phyloP scores from a whole-genome alignment of 1,284 basidiomycete genomes.

The Lignosus rhinocerotis region DNA sequence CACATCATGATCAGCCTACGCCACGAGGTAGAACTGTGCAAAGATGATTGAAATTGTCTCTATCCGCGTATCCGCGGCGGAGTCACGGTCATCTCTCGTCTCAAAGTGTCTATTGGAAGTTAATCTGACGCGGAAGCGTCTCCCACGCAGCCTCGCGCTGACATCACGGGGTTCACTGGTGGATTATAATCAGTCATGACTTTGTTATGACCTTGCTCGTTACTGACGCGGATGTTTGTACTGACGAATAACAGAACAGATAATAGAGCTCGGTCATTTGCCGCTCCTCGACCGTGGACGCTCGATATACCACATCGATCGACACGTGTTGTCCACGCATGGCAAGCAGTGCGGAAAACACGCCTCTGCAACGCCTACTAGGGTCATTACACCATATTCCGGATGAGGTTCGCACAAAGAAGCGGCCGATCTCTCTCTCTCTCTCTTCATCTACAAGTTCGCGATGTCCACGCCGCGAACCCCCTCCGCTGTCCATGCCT shows the following conservation, averaged over 20 bases:
- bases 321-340: slow-evolving; percentile 28
- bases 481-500: slow-evolving; percentile 15
- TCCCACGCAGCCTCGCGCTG: slow-evolving; percentile 1
- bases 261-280: slow-evolving; percentile 4
- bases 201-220: slow-evolving; percentile 5
- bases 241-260: neutral
- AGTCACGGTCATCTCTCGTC: neutral
- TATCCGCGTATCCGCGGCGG: neutral
- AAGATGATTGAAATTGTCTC: neutral
- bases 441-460: slow-evolving; percentile 21
- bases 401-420: slow-evolving; percentile 21
- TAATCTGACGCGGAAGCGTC: neutral
- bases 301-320: slow-evolving; percentile 20
- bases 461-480: slow-evolving; percentile 20
- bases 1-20: too few relatives aligned
- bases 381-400: slow-evolving; percentile 20
- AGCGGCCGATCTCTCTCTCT: slow-evolving; percentile 19
- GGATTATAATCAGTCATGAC: slow-evolving; percentile 1
- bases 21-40: neutral
- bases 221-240: neutral
- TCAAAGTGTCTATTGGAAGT: neutral
- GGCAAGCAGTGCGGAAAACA: slow-evolving; percentile 19
- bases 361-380: slow-evolving; percentile 26
- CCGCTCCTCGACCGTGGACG: slow-evolving; percentile 5
- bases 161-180: neutral